A percentile compares a stretch with the other conserved stretches of the same genome.
These are phyloP conservation scores for Geotrichum europaeum DNA, from an alignment of 1,139 yeast genomes.

Conservation along the genomic window DNA sequence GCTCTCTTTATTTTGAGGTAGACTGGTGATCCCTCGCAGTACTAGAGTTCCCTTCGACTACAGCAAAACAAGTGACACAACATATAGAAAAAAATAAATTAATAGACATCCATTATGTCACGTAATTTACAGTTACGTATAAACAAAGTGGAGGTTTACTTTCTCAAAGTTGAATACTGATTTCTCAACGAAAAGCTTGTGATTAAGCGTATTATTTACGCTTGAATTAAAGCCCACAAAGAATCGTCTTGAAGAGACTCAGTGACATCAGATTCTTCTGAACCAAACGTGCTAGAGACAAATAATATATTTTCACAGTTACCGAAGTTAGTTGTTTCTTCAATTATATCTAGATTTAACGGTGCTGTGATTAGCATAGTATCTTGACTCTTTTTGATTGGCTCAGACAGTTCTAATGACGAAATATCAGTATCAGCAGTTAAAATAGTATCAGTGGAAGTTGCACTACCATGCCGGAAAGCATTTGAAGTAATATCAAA, in stretches of 20 bases:
- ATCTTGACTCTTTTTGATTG: not conserved
- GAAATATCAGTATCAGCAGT: not conserved
- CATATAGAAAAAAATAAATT: too few species aligned
- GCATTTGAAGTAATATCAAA: not conserved
- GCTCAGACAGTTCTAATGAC: not conserved
- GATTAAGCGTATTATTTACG: too few species aligned
- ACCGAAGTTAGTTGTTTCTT: not conserved
- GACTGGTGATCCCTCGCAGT: too few species aligned
- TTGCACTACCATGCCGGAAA: not conserved
- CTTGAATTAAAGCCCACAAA: too few species aligned
- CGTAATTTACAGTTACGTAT: too few species aligned
- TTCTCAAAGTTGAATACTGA: too few species aligned
- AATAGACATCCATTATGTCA: too few species aligned
- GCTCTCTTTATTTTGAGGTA: not conserved
- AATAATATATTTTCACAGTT: not conserved
- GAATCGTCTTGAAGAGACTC: not conserved
- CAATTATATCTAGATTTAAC: not conserved
- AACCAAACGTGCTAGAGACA: not conserved
- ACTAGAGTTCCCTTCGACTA: too few species aligned
- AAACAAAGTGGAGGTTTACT: too few species aligned
- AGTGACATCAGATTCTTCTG: not conserved
- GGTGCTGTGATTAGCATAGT: not conserved
- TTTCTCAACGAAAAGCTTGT: too few species aligned
- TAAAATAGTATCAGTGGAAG: not conserved
- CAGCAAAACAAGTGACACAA: too few species aligned